A percentile compares a stretch with the other conserved stretches of the same genome.
Conservation (phyloP, 2,329 filamentous ascomycete genomes). For the Aspergillus fumigatiaffinis region DNA sequence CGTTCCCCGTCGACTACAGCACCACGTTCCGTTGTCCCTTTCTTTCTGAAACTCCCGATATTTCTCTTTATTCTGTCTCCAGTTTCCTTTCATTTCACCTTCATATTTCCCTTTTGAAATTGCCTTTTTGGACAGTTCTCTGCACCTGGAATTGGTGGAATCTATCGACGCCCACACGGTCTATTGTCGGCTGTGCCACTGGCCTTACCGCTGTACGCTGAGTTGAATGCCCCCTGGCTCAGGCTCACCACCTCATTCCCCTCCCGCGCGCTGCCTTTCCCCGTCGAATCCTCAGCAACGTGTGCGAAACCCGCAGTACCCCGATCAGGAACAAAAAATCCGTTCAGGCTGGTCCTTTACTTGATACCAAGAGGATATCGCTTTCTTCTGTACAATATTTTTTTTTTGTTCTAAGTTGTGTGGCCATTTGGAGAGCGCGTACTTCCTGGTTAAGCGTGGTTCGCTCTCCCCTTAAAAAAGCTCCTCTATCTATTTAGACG, state of each 20-base stretch:
- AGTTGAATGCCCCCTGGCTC: constrained; percentile 1
- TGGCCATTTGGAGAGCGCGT: constrained; percentile 16
- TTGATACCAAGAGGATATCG: constrained; percentile 7
- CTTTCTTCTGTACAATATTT: constrained; percentile 1
- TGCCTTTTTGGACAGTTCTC: background rate
- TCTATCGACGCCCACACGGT: background rate
- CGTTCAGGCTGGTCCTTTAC: constrained; percentile 19
- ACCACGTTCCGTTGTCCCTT: background rate
- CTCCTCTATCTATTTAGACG: constrained; percentile 10
- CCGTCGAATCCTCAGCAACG: background rate
- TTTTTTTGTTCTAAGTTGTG: constrained; percentile 9
- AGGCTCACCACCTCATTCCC: constrained; percentile 8
- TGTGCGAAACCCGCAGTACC: background rate
- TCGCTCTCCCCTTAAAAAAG: constrained; percentile 20
- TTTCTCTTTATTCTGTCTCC: constrained; percentile 1
- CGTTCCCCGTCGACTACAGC: background rate
- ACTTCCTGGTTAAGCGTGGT: constrained; percentile 20
- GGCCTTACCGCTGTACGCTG: background rate
- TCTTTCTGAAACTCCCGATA: background rate
- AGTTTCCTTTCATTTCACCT: background rate
- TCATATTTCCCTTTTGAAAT: constrained; percentile 1
- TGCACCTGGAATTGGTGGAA: background rate
- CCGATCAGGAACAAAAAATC: background rate
- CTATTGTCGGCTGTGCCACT: background rate
- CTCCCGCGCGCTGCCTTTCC: constrained; percentile 2